Evolutionary conservation across 2,329 filamentous ascomycete species (phyloP), one percentile per base, ranked within the genome.

Genomic region (Alternaria sp.): DNA sequence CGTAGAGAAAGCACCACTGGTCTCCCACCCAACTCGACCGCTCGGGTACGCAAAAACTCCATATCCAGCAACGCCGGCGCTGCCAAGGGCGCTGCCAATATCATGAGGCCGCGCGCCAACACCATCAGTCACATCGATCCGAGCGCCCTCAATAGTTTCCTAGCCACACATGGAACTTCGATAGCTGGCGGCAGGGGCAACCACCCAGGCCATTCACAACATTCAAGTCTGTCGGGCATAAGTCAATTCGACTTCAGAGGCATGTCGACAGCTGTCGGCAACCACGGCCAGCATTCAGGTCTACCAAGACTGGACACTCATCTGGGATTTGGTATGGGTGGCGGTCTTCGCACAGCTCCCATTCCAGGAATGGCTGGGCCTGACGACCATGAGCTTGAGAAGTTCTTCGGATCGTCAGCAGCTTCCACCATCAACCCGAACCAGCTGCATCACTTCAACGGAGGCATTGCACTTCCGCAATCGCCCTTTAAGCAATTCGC

Each of bases 41-140:
- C 89, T 68, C 87, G 93, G 62, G 92, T 94, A 58, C 91, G 95
- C 62, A 98, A 98, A 83, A 97, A 94, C 78, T 98, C 95, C 56
- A 88, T 96, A 59, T 93, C 90, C 49, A 89, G 87, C 68, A 83
- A 81, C 34, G 81, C 82, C 16, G 81, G 81, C 49, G 81, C 80
- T 52, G 75, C 80, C 45, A 84, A 81, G 52, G 83, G 81, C 63
- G 80, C 83, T 55, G 84, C 85, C 63, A 81, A 83, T 54, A 83
- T 85, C 54, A 94, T 94, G 87, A 87, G 95, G 67, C 95, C 94
- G 22, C 86, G 95, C 71, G 94, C 95, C 56, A 98, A 98, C 77
- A 99, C 95, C 38, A 96, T 99, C 74, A 95, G 94, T 75, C 94
- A 98, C 78, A 89, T 98, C 58, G 95, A 97, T 76, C 87, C 88